Percentiles rank a stretch among this genome's conserved stretches.
Conservation (phyloP, 2,329 filamentous ascomycete species). For the Stemphylium lycopersici region DNA sequence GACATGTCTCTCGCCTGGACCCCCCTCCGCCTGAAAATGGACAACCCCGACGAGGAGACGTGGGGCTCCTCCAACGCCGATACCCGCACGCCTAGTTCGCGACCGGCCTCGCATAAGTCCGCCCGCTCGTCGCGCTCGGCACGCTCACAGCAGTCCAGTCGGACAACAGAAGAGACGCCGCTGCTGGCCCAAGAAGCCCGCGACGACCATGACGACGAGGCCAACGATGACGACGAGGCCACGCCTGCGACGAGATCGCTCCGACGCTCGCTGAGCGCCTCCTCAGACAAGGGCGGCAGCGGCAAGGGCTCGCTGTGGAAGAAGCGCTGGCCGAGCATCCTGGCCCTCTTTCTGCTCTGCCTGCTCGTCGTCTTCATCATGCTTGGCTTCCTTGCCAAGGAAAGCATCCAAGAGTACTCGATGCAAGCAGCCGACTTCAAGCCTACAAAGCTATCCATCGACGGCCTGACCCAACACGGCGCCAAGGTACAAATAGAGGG, state of each 20-base stretch:
- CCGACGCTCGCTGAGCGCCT: conserved; percentile 42
- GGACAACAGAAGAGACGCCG: conserved; percentile 50
- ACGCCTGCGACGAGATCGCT: conserved; percentile 47
- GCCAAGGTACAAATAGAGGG: conserved; percentile 81
- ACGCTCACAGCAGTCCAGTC: conserved; percentile 38
- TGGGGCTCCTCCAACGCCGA: conserved; percentile 40
- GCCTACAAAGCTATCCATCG: conserved; percentile 82
- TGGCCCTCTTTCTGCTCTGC: conserved; percentile 73
- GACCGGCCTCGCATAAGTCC: conserved; percentile 48
- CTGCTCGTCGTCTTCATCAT: conserved; percentile 71
- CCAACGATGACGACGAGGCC: conserved; percentile 17
- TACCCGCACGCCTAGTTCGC: conserved; percentile 45
- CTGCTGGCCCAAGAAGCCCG: conserved; percentile 42
- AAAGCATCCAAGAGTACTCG: conserved; percentile 82
- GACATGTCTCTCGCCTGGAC: conserved; percentile 15
- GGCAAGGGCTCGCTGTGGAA: conserved; percentile 42
- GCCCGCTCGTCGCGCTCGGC: conserved; percentile 41
- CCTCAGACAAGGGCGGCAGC: conserved; percentile 21
- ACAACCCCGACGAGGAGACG: conserved; percentile 40
- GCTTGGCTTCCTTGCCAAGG: conserved; percentile 82
- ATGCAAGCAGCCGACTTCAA: conserved; percentile 82
- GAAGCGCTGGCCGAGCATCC: conserved; percentile 76
- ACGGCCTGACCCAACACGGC: conserved; percentile 80
- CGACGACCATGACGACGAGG: conserved; percentile 23
- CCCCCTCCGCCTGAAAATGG: conserved; percentile 14